Evolutionary conservation across 345 rosid species (phyloP).

Genomic region (Lumnitzera littorea): DNA sequence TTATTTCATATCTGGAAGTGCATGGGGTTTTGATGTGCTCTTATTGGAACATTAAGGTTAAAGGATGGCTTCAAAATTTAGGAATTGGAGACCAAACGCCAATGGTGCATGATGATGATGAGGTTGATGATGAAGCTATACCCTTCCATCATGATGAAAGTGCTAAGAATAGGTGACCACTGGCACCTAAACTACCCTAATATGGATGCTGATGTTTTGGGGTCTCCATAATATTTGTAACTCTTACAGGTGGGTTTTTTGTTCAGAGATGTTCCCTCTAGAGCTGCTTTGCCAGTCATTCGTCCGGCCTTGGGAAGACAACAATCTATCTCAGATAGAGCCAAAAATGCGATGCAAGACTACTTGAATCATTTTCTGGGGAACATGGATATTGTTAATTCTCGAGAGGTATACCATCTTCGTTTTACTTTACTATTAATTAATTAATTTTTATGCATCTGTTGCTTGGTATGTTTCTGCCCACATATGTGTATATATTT

Average conservation of each 20-base stretch:
- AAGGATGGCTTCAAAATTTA: constrained; percentile 99
- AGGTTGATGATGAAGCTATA: constrained; percentile 65
- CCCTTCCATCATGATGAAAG: constrained; percentile 70
- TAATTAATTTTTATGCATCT: not conserved
- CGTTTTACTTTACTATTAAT: constrained; percentile 1
- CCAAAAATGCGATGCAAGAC: constrained; percentile 94
- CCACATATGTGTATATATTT: not conserved
- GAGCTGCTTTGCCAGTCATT: constrained; percentile 89
- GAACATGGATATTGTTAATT: constrained; percentile 87
- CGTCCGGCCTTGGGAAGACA: constrained; percentile 92
- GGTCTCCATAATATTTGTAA: constrained; percentile 10
- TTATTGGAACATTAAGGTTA: constrained; percentile 66
- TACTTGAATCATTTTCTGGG: constrained; percentile 92
- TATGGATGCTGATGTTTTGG: constrained; percentile 6
- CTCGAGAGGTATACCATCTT: constrained; percentile 65
- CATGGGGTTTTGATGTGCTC: constrained; percentile 35
- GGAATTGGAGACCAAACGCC: constrained; percentile 85
- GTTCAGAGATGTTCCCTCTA: constrained; percentile 96
- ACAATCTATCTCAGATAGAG: constrained; percentile 79
- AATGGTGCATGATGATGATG: constrained; percentile 70
- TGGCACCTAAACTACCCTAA: constrained; percentile 1
- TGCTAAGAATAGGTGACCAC: constrained; percentile 65
- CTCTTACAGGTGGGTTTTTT: constrained; percentile 33
- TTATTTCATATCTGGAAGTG: not conserved
- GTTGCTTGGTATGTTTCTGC: not conserved